Conservation (phyloP, 2,329 filamentous ascomycete species). For the Stagonosporopsis tanaceti region DNA sequence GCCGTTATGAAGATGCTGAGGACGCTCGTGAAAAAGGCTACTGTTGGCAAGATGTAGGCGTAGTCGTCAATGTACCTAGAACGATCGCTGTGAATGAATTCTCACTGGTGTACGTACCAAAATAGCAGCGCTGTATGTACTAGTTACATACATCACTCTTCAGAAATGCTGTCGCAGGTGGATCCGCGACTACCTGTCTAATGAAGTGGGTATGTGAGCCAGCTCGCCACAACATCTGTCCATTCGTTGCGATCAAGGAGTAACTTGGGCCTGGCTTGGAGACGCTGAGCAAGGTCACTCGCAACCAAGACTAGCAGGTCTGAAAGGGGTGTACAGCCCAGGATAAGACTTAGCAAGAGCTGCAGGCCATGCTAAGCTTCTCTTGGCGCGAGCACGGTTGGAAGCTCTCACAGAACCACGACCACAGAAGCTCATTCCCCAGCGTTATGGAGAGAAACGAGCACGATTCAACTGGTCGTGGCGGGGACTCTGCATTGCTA, state of each 20-base stretch:
- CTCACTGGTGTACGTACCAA: constrained; percentile 50
- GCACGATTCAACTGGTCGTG: background rate
- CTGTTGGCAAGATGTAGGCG: constrained; percentile 60
- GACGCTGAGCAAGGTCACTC: background rate
- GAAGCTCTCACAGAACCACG: background rate
- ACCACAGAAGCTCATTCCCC: background rate
- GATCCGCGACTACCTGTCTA: constrained; percentile 30
- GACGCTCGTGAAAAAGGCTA: constrained; percentile 61
- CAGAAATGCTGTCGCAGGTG: constrained; percentile 48
- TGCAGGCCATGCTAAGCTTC: constrained; percentile 1
- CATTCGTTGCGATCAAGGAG: background rate
- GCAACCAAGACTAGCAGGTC: background rate
- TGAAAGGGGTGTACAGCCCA: background rate
- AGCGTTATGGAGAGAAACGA: background rate
- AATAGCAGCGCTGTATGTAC: constrained; percentile 57
- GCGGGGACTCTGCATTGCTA: background rate
- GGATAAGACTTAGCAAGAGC: constrained; percentile 1
- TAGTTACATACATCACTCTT: constrained; percentile 55
- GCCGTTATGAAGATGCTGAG: constrained; percentile 59
- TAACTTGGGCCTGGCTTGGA: background rate
- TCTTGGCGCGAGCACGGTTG: background rate
- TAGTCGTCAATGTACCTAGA: constrained; percentile 63
- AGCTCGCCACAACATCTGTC: constrained; percentile 18
- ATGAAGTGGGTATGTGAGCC: constrained; percentile 28
- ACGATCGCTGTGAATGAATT: background rate